A percentile compares a stretch with the other conserved stretches of the same genome.
phyloP scores from a whole-genome alignment of 208 protist species.

The Acanthamoeba divionensis region DNA sequence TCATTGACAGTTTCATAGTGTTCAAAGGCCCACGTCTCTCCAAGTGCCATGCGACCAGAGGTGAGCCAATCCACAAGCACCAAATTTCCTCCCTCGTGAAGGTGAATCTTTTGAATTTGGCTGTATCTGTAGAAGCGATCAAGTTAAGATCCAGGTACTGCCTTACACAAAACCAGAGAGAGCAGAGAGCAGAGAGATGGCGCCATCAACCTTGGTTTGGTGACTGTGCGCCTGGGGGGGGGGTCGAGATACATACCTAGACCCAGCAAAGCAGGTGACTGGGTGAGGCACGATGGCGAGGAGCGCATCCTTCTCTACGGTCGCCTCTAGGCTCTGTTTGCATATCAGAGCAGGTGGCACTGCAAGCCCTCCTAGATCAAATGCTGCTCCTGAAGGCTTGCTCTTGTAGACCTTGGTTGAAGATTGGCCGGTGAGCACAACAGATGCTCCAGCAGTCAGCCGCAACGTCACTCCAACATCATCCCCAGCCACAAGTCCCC shows the following conservation, averaged over 20 bases:
- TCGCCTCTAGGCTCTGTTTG: neutral
- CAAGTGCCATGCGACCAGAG: neutral
- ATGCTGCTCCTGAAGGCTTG: neutral
- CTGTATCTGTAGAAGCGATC: too few species aligned
- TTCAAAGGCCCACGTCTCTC: constrained; percentile 1
- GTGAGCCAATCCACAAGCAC: constrained; percentile 21
- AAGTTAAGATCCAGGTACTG: too few species aligned
- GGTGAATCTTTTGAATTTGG: neutral
- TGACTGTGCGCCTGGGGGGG: too few species aligned
- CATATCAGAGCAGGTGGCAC: neutral
- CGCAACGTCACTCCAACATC: neutral
- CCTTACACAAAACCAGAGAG: too few species aligned
- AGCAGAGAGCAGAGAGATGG: too few species aligned
- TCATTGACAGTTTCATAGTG: neutral
- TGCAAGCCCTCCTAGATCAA: neutral
- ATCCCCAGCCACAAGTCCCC: constrained; percentile 7
- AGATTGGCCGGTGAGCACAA: neutral
- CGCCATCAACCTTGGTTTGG: too few species aligned
- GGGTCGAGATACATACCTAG: too few species aligned
- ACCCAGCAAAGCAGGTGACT: neutral
- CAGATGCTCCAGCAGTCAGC: neutral
- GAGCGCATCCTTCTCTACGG: neutral
- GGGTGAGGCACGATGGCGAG: constrained; percentile 2
- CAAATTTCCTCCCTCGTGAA: neutral
- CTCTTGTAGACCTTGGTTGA: constrained; percentile 36